Conservation (phyloP, 2,329 filamentous ascomycete species). For the Akanthomyces muscarius region DNA sequence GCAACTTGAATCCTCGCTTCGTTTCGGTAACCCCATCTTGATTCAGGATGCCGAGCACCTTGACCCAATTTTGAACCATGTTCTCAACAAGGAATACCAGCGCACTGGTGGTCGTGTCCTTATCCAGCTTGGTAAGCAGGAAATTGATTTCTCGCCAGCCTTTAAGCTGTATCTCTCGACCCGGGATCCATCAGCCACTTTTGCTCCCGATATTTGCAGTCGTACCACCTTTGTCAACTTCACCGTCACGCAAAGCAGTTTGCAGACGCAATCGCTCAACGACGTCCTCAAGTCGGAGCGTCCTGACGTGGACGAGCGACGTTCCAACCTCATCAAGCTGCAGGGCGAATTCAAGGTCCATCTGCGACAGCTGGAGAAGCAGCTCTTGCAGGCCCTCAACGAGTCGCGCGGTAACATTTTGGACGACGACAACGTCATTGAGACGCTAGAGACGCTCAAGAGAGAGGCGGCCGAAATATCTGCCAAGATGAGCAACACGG, state of each 20-base stretch:
- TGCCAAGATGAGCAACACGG: conserved; percentile 91
- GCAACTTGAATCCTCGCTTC: conserved; percentile 91
- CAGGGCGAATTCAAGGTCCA: conserved; percentile 99
- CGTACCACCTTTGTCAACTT: conserved; percentile 99
- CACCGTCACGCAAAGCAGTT: conserved; percentile 96
- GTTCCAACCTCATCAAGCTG: conserved; percentile 96
- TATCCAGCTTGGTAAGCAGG: conserved; percentile 96
- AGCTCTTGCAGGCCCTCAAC: conserved; percentile 88
- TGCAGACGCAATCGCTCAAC: conserved; percentile 96
- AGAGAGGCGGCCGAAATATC: conserved; percentile 96
- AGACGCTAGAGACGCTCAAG: conserved; percentile 96
- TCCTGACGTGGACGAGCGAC: conserved; percentile 92
- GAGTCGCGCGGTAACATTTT: conserved; percentile 97
- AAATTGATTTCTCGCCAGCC: conserved; percentile 96
- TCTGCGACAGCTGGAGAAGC: conserved; percentile 90
- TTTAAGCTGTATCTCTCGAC: conserved; percentile 96
- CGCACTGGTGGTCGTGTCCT: conserved; percentile 96
- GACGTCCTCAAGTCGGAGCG: conserved; percentile 97
- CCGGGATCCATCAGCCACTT: conserved; percentile 89
- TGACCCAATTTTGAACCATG: conserved; percentile 95
- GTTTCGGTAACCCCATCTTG: conserved; percentile 96
- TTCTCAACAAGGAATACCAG: conserved; percentile 99
- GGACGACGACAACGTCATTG: conserved; percentile 96
- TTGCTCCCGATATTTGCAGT: conserved; percentile 95
- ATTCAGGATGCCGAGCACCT: conserved; percentile 98